phyloP scores from a whole-genome alignment of 1,284 basidiomycete species.

The Athelia sp. region DNA sequence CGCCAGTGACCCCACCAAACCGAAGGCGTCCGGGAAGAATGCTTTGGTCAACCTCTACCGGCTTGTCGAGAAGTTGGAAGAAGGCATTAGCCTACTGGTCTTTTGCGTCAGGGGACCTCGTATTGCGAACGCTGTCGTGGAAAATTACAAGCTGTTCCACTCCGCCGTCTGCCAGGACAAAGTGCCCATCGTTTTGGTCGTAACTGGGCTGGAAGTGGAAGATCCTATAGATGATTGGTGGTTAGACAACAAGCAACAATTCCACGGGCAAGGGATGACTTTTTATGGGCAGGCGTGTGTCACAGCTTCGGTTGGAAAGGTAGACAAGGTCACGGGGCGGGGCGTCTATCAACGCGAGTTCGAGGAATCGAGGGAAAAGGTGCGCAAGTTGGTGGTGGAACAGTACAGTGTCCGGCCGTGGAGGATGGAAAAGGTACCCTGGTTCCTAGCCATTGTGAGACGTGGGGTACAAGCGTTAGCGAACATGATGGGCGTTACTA shows the following conservation, averaged over 20 bases:
- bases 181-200: slow-evolving; percentile 8
- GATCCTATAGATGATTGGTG: slow-evolving; percentile 11
- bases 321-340: neutral
- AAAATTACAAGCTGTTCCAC: slow-evolving; percentile 3
- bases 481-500: too few species aligned
- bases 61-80: neutral
- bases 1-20: neutral
- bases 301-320: slow-evolving; percentile 14
- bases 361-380: neutral
- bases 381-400: neutral
- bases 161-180: slow-evolving; percentile 2
- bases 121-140: neutral
- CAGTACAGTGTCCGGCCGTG: too few species aligned
- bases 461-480: too few species aligned
- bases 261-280: neutral
- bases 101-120: slow-evolving; percentile 6
- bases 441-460: too few species aligned
- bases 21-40: neutral
- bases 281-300: slow-evolving; percentile 23
- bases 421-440: too few species aligned
- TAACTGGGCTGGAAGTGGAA: slow-evolving; percentile 6
- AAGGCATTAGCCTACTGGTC: slow-evolving; percentile 6
- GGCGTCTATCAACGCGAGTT: neutral
- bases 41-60: neutral
- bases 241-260: slow-evolving; percentile 3